Evolutionary conservation across 345 rosid species (phyloP).

Genomic region (Eucalyptus lansdowneana): DNA sequence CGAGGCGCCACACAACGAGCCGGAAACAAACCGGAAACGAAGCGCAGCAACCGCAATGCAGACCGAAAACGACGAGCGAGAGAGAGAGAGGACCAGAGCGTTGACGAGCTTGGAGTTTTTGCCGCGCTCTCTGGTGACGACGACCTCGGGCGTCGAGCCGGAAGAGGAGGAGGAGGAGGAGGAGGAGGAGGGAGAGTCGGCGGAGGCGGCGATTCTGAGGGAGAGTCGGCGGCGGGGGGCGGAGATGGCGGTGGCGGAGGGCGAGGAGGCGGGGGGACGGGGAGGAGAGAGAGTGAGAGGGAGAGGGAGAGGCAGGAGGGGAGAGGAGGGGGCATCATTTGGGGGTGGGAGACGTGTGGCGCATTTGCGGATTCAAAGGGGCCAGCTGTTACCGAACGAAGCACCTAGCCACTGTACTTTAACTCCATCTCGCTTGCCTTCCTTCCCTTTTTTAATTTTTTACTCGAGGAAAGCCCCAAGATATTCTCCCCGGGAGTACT

Average conservation of each 20-base stretch:
- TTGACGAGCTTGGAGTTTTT: slow-evolving; percentile 71
- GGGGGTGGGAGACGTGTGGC: slow-evolving; percentile 17
- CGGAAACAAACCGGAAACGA: not conserved
- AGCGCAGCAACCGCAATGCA: not conserved
- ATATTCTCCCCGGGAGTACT: not conserved
- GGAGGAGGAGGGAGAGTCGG: not conserved
- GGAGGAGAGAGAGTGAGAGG: not conserved
- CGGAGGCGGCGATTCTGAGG: not conserved
- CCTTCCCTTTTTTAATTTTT: no score
- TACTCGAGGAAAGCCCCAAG: not conserved
- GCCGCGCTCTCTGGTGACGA: slow-evolving; percentile 93
- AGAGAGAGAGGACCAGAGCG: slow-evolving; percentile 41
- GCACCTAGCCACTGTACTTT: not conserved
- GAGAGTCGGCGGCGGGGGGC: not conserved
- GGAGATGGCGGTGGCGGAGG: not conserved
- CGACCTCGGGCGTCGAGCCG: slow-evolving; percentile 41
- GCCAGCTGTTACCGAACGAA: slow-evolving; percentile 16
- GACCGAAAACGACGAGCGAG: not conserved
- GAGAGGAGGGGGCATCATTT: slow-evolving; percentile 1
- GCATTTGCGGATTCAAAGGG: not conserved
- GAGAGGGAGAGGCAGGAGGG: not conserved
- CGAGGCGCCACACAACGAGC: not conserved
- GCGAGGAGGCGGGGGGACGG: not conserved
- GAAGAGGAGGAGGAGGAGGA: not conserved
- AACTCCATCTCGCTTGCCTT: not conserved